Percentiles rank a stretch among this genome's conserved stretches.
Evolutionary conservation across 2,329 filamentous ascomycete genomes (phyloP).

Genomic region (Claviceps sp.): DNA sequence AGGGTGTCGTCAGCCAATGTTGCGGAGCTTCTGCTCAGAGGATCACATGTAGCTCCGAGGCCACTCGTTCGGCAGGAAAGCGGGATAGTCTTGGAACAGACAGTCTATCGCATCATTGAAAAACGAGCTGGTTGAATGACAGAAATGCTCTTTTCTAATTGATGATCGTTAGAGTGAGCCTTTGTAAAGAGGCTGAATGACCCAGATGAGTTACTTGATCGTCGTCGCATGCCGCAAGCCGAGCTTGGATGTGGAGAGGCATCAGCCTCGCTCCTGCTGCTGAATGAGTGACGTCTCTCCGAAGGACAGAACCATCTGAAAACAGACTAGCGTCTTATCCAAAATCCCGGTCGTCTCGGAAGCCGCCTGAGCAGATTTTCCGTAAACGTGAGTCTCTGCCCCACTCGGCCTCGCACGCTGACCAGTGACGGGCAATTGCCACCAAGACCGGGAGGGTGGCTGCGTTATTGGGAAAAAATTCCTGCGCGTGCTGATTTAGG

Average conservation of each 20-base stretch:
- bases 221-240: not conserved
- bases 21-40: not conserved
- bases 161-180: not conserved
- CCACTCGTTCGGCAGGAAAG: not conserved
- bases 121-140: not conserved
- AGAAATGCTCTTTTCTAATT: not conserved
- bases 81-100: not conserved
- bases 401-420: not conserved
- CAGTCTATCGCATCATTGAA: not conserved
- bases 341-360: constrained; percentile 3
- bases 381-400: not conserved
- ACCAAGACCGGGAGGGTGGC: not conserved
- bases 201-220: not conserved
- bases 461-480: not conserved
- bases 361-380: constrained; percentile 11
- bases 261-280: not conserved
- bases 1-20: not conserved
- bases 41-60: not conserved
- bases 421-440: not conserved
- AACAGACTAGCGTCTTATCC: not conserved
- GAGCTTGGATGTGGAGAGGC: constrained; percentile 1
- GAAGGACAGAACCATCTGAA: not conserved
- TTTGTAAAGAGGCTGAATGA: not conserved
- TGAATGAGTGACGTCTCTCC: not conserved
- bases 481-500: constrained; percentile 12